Percentiles rank a stretch among this genome's conserved stretches.
Evolutionary conservation across 176 grass and related monocot genomes (phyloP).

Genomic region (Raddia guianensis): DNA sequence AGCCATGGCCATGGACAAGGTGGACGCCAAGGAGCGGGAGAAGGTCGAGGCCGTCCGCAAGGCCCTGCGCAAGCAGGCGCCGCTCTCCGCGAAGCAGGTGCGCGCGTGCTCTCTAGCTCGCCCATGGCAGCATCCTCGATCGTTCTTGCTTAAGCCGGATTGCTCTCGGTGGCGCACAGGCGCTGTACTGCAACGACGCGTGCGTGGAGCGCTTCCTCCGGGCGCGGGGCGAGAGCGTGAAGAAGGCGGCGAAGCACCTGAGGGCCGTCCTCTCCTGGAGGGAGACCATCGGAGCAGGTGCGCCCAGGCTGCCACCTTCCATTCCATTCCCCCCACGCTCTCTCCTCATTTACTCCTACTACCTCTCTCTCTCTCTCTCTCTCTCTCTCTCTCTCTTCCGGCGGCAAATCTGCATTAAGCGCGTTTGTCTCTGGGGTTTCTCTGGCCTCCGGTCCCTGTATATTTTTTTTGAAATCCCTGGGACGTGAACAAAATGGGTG

Average conservation of each 20-base stretch:
- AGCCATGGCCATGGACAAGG: conserved; percentile 79
- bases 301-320: background rate
- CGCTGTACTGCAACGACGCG: conserved; percentile 88
- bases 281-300: conserved; percentile 83
- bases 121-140: background rate
- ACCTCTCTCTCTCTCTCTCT: background rate
- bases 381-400: background rate
- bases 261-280: conserved; percentile 85
- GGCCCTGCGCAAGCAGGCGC: conserved; percentile 79
- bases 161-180: conserved; percentile 49
- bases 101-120: background rate
- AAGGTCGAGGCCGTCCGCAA: conserved; percentile 80
- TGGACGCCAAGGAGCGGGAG: conserved; percentile 69
- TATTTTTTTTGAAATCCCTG: conserved; percentile 30
- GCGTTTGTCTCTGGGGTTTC: background rate
- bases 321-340: conserved; percentile 13
- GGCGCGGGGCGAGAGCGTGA: conserved; percentile 69
- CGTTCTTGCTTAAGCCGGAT: background rate
- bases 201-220: conserved; percentile 82
- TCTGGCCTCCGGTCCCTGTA: background rate
- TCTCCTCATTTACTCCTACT: conserved; percentile 8
- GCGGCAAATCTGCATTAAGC: background rate
- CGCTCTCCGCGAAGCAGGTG: conserved; percentile 85
- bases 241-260: conserved; percentile 94
- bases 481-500: conserved; percentile 20